These are phyloP conservation scores for Musa beccarii DNA, from an alignment of 176 grass and related monocot species.

Conservation along the genomic window DNA sequence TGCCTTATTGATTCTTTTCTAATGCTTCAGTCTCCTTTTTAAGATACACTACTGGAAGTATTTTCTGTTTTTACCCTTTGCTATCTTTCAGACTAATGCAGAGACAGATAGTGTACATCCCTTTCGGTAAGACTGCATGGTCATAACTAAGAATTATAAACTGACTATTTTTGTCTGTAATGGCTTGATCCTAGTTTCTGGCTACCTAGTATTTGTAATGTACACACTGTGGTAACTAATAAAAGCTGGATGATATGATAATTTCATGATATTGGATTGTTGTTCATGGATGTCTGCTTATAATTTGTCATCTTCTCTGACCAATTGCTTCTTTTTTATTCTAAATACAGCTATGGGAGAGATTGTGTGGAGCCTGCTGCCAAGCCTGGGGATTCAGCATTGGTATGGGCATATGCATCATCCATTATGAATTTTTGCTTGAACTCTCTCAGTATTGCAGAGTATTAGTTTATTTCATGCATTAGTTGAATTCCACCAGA, in stretches of 20 bases:
- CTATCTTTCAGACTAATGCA: no score
- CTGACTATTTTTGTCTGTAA: background rate
- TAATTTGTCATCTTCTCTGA: background rate
- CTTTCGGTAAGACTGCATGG: background rate
- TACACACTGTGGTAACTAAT: background rate
- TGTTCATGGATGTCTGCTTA: background rate
- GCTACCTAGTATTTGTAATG: no score
- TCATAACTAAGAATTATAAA: background rate
- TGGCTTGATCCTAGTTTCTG: no score
- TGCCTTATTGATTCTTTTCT: background rate
- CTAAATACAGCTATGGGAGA: slow-evolving; percentile 53
- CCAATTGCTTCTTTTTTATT: background rate
- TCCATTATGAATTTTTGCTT: background rate
- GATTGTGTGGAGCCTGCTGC: slow-evolving; percentile 88
- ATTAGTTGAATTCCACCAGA: background rate
- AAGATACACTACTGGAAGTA: no score
- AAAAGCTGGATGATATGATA: background rate
- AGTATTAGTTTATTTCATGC: background rate
- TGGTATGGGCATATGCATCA: slow-evolving; percentile 31
- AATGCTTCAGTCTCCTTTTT: background rate
- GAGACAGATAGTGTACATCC: no score
- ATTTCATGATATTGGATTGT: background rate
- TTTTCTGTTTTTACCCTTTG: no score
- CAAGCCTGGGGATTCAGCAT: slow-evolving; percentile 65
- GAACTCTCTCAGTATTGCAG: background rate